Base-by-base conservation (phyloP, 2,329 filamentous ascomycete genomes). In the Diaporthe sp. region DNA sequence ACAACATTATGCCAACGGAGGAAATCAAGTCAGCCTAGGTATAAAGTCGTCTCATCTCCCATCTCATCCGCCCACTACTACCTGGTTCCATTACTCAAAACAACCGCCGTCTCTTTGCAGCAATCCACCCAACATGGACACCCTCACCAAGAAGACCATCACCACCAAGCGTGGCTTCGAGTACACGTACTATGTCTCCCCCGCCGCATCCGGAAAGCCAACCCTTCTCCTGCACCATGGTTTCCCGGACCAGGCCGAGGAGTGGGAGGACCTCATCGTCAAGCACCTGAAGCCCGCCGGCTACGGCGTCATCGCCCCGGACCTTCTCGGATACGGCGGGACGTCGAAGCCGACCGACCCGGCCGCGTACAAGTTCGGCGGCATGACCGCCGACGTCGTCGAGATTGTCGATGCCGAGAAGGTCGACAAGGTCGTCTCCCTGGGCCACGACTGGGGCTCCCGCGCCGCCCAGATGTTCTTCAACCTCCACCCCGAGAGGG, bases 371-470 rank as follows among this genome's bases (percentile, higher is more conserved):
- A 71, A 72, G 46, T 39, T 68, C 10, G 39, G 81, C n/a, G 79
- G 77, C n/a, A 82, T 86, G 79, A 77, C 82, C 3, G 78, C 80
- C 31, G 86, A 88, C 75, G 70, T 86, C 6, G 72, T 80, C 4
- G 84, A 87, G 28, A 85, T 88, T 7, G 79, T 88, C 15, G 80
- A 85, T 74, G 77, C 79, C 7, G 85, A 87, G 78, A 74, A 80
- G 2, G 76, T 85, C 28, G 57, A 78, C 61, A 80, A 80, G 49
- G 81, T 83, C 42, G 82, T 89, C 72, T 82, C 85, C 4, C 81
- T 88, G 44, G 88, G 87, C 58, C 88, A 89, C 76, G 88, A 90
- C 79, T 89, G 87, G 87, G 88, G 88, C 53, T 83, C 84, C 22
- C 76, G 73, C 10, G 76, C 85, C 15, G 83, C 84, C 0, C 82